Evolutionary conservation across 495 filamentous ascomycete species (phyloP).

Genomic region (Aspergillus heteromorphus): DNA sequence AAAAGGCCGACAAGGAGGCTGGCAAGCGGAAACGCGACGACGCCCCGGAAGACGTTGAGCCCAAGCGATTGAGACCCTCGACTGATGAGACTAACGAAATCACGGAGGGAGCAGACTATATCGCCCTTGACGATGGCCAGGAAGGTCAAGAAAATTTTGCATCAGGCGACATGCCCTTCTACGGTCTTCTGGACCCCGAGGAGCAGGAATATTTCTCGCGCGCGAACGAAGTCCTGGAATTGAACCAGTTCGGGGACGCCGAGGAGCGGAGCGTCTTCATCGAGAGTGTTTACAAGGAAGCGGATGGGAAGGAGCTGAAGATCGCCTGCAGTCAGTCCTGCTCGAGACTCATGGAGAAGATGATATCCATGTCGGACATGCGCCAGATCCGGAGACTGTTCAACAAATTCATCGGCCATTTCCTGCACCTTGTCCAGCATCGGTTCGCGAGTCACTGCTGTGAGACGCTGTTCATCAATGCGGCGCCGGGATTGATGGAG

Average conservation of each 20-base stretch:
- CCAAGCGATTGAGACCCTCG: constrained; percentile 37
- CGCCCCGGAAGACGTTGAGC: constrained; percentile 28
- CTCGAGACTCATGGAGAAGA: constrained; percentile 83
- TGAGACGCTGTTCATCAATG: constrained; percentile 82
- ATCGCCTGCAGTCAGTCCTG: constrained; percentile 92
- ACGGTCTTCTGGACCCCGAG: constrained; percentile 79
- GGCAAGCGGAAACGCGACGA: constrained; percentile 41
- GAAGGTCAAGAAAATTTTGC: constrained; percentile 9
- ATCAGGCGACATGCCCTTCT: constrained; percentile 58
- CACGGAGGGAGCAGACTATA: constrained; percentile 31
- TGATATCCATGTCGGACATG: constrained; percentile 76
- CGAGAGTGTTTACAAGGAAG: constrained; percentile 78
- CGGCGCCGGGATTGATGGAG: constrained; percentile 69
- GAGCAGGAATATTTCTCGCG: constrained; percentile 93
- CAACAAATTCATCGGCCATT: constrained; percentile 78
- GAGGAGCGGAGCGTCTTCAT: constrained; percentile 80
- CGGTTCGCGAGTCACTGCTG: constrained; percentile 96
- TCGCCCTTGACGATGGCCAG: constrained; percentile 29
- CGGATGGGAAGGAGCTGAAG: constrained; percentile 88
- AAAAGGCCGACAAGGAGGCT: constrained; percentile 41
- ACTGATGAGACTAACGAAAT: constrained; percentile 20
- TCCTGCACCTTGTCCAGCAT: constrained; percentile 83
- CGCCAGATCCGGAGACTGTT: constrained; percentile 82
- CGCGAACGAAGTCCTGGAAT: constrained; percentile 81
- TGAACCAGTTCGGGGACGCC: constrained; percentile 71